Percentiles rank a stretch among this genome's conserved stretches.
Conservation (phyloP, 805 yeast species). For the Yarrowia alimentaria region DNA sequence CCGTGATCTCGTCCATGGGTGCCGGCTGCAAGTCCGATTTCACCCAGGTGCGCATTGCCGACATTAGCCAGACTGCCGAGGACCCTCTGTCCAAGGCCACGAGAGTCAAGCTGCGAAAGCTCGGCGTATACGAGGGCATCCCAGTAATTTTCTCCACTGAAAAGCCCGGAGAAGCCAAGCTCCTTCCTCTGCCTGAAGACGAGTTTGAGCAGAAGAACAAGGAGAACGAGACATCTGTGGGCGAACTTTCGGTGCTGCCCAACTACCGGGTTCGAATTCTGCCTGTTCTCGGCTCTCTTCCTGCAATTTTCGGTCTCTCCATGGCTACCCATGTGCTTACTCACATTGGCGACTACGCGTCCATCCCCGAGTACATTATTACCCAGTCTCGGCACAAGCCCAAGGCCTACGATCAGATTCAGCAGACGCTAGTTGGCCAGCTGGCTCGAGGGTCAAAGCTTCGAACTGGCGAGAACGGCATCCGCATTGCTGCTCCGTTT, state of each 20-base stretch:
- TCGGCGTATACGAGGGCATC: slow-evolving; percentile 72
- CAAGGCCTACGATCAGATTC: slow-evolving; percentile 78
- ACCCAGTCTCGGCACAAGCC: slow-evolving; percentile 69
- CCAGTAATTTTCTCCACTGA: slow-evolving; percentile 92
- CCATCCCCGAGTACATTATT: slow-evolving; percentile 41
- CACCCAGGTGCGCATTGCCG: slow-evolving; percentile 83
- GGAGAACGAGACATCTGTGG: slow-evolving; percentile 46
- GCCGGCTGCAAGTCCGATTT: slow-evolving; percentile 98
- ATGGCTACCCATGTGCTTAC: slow-evolving; percentile 83
- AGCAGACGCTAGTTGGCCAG: slow-evolving; percentile 84
- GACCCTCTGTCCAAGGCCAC: slow-evolving; percentile 89
- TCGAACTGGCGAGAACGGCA: slow-evolving; percentile 62
- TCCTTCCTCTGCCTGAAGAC: slow-evolving; percentile 80
- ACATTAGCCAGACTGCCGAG: slow-evolving; percentile 85
- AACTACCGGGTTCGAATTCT: slow-evolving; percentile 91
- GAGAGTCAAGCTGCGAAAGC: slow-evolving; percentile 74
- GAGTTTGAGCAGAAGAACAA: slow-evolving; percentile 70
- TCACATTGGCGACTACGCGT: slow-evolving; percentile 67
- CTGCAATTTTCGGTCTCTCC: slow-evolving; percentile 91
- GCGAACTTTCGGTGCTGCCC: slow-evolving; percentile 78
- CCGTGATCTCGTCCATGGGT: slow-evolving; percentile 90
- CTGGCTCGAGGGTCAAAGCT: slow-evolving; percentile 44
- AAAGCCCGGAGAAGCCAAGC: slow-evolving; percentile 92
- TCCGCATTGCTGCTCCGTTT: slow-evolving; percentile 64
- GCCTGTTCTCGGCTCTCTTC: slow-evolving; percentile 96